Evolutionary conservation across 2,329 filamentous ascomycete species (phyloP).

Genomic region (Raffaelea ambrosiae): DNA sequence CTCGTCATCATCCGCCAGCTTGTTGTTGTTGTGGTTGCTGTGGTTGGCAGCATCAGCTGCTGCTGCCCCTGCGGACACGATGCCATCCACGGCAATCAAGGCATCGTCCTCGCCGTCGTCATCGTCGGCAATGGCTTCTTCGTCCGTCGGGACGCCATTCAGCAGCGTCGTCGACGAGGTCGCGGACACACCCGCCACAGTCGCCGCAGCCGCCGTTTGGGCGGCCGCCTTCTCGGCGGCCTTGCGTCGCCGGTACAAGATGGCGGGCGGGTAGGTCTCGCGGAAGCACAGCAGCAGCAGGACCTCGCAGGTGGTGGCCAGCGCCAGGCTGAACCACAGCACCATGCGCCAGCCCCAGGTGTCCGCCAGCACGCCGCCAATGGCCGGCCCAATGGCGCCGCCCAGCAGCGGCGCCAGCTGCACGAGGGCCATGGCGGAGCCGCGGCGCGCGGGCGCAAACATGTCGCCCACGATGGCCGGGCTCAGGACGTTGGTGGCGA

Average conservation of each 20-base stretch:
- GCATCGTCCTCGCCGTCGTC: conserved; percentile 11
- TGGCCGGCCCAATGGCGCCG: conserved; percentile 21
- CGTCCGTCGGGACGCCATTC: too few relatives aligned
- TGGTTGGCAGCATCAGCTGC: too few relatives aligned
- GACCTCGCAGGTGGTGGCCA: conserved; percentile 14
- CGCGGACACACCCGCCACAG: background rate
- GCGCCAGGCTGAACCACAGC: conserved; percentile 20
- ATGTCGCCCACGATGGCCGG: conserved; percentile 57
- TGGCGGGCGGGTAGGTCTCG: conserved; percentile 30
- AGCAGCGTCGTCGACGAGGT: background rate
- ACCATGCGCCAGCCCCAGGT: conserved; percentile 25
- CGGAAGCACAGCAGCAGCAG: conserved; percentile 20
- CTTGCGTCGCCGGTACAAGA: conserved; percentile 33
- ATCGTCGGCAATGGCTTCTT: too few relatives aligned
- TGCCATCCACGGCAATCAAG: background rate
- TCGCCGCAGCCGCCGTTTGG: background rate
- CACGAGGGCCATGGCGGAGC: conserved; percentile 36
- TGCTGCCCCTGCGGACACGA: too few relatives aligned
- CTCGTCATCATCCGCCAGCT: too few relatives aligned
- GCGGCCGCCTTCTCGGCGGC: background rate
- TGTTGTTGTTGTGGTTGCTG: too few relatives aligned
- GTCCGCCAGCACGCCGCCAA: conserved; percentile 22
- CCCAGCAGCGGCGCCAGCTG: conserved; percentile 21
- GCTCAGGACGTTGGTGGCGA: conserved; percentile 54
- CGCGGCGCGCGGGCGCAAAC: conserved; percentile 46